phyloP scores from a whole-genome alignment of 1,284 basidiomycete genomes.

The Fomitopsis palustris region DNA sequence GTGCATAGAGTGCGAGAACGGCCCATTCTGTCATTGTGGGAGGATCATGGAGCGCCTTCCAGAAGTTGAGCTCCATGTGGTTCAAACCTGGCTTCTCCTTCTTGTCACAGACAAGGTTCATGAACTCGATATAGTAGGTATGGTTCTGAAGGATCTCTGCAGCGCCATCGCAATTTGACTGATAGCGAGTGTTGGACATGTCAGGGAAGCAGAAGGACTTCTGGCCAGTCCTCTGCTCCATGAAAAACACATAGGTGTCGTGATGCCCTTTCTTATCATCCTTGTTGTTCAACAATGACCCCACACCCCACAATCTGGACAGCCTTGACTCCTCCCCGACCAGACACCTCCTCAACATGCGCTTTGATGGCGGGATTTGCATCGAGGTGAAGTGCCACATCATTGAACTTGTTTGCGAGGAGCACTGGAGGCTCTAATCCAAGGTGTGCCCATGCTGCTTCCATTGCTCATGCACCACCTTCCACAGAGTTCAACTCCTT shows the following conservation, averaged over 20 bases:
- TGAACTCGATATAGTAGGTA: constrained; percentile 17
- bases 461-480: constrained; percentile 23
- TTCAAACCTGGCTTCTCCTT: constrained; percentile 25
- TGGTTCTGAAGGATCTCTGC: constrained; percentile 18
- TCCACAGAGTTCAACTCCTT: constrained; percentile 37
- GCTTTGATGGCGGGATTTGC: too few species aligned
- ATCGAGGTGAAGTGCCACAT: background rate
- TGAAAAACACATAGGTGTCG: constrained; percentile 16
- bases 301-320: constrained; percentile 23
- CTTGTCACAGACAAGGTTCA: constrained; percentile 19
- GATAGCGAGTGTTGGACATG: constrained; percentile 29
- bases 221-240: background rate
- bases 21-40: constrained; percentile 26
- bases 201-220: constrained; percentile 13
- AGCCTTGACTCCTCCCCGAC: constrained; percentile 27
- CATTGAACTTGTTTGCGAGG: background rate
- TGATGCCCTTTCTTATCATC: constrained; percentile 23
- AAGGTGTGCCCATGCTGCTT: constrained; percentile 17
- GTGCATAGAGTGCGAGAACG: too few species aligned
- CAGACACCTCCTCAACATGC: background rate
- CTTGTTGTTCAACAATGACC: constrained; percentile 31
- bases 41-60: constrained; percentile 26
- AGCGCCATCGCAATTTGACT: constrained; percentile 23
- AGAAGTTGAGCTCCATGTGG: constrained; percentile 35
- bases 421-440: constrained; percentile 14